Evolutionary conservation across 2,329 filamentous ascomycete species (phyloP).

Genomic region (Fusarium paranaense): DNA sequence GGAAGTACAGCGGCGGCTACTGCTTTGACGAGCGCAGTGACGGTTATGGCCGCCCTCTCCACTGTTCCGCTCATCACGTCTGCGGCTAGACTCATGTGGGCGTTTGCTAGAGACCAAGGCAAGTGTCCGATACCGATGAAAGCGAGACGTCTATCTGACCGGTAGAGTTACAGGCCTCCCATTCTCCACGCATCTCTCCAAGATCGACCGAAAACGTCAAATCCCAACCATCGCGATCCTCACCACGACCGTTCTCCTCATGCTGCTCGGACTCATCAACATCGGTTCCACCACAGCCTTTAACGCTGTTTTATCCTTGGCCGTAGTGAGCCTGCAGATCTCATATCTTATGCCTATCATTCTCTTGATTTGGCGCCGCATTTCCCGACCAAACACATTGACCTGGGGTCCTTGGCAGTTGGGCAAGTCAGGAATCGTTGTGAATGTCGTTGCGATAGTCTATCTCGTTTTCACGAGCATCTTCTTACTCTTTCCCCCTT

Average conservation of each 20-base stretch:
- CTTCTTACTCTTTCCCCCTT: slow-evolving; percentile 3
- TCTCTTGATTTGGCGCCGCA: neutral
- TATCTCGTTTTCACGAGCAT: neutral
- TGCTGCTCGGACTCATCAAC: slow-evolving; percentile 9
- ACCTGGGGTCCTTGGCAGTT: slow-evolving; percentile 2
- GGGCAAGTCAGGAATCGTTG: neutral
- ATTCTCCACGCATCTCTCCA: neutral
- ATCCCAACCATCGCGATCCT: neutral
- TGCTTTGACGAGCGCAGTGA: slow-evolving; percentile 15
- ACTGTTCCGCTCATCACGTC: slow-evolving; percentile 27
- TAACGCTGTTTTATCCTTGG: slow-evolving; percentile 10
- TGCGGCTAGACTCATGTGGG: slow-evolving; percentile 33
- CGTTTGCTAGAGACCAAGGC: slow-evolving; percentile 36
- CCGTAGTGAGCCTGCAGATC: slow-evolving; percentile 2
- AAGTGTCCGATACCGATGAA: neutral
- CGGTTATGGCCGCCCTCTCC: slow-evolving; percentile 18
- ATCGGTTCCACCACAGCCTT: slow-evolving; percentile 17
- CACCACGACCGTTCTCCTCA: neutral
- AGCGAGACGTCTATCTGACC: neutral
- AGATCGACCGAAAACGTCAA: neutral
- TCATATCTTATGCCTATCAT: slow-evolving; percentile 5
- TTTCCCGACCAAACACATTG: neutral
- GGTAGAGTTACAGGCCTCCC: neutral
- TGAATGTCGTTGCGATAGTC: neutral
- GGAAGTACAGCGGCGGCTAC: slow-evolving; percentile 6